Base-by-base conservation (phyloP, 2,329 filamentous ascomycete genomes). In the Paraphaeosphaeria minitans region DNA sequence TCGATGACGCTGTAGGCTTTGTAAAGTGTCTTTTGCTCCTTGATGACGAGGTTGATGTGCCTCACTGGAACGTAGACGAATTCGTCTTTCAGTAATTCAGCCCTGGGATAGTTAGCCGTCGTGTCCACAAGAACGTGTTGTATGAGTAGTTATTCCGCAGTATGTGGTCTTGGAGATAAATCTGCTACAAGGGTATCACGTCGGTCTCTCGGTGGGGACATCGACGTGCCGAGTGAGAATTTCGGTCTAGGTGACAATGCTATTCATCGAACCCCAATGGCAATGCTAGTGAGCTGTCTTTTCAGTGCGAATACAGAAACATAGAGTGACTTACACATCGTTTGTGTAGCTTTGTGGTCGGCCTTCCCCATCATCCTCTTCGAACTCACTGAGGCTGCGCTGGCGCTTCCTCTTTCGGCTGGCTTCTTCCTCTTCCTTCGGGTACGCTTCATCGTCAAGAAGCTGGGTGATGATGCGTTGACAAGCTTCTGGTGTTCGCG, bases 31-130 rank as follows among this genome's bases (percentile, higher is more conserved):
- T 72, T 71, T 5, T 74, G 58, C 13, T 66, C 47, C 31, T 61
- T 61, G 6, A 80, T 49, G 1, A 68, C 66, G 21, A 69, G 65
- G 19, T 63, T 62, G 59, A 81, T 76, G 57, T 75, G 74, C 16
- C 68, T 64, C 12, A 71, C 67, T 1, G 78, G 74, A 6, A 81
- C 66, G 8, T 70, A 65, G 0, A 67, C 72, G 51, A 80, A 81
- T 45, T 81, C 78, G 53, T 79, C 75, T 61, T 79, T 79, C 13
- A 81, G 70, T n/a, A 76, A 45, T 7, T 69, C 65, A 42, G 59
- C 8, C n/a, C 75, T 77, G 51, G 12, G 39, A 41, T 22, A 16
- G 54, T 53, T 45, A 53, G 41, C 27, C 4, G 29, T 31, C 10
- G 29, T 31, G 29, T 31, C 29, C 29, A 31, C 29, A 31, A 10